Base-by-base conservation (phyloP, 139 green algal genomes). In the Trebouxia sp. region DNA sequence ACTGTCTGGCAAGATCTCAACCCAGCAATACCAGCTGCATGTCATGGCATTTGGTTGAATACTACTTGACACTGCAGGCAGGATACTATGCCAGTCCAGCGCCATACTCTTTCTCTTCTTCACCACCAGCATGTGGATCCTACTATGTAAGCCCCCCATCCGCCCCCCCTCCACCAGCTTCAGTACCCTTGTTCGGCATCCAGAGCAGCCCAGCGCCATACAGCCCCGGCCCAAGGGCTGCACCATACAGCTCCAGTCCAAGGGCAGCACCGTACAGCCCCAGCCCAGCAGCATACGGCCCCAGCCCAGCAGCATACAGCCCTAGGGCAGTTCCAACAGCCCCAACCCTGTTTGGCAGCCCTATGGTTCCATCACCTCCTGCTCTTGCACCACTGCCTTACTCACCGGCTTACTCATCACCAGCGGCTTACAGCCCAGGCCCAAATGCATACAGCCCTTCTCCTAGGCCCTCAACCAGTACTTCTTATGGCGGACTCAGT, bases 301-400 rank as follows among this genome's bases (percentile, higher is more conserved):
- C 8, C 3, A 11, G 32, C 37, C 35, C 62, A 14, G 14, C 20
- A 30, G 3, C 35, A 28, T 42, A 45, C 62, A 45, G 32, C 35
- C 62, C 35, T 41, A 6, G 1, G 11, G 32, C 62, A 45, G 9
- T 35, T 43, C 62, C 32, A 8, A 7, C 62, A 72, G 43, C 62
- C 35, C 62, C 62, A 72, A 72, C 62, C 35, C 62, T 72, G 4
- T 72, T 72, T 72, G 32, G 32, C 35, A 24, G 62, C 43, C 32
- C 32, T 45, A 43, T 17, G 35, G 32, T 72, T 15, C 43, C 62
- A 28, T 15, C 62, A 43, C 62, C 32, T n/a, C n/a, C n/a, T n/a
- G n/a, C n/a, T n/a, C n/a, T n/a, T n/a, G n/a, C n/a, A 45, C 14
- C 32, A 72, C 1, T 14, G 20, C 14, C 55, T 65, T 30, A 2